Evolutionary conservation across 2,329 filamentous ascomycete genomes (phyloP).

Genomic region (Alternaria sp.): DNA sequence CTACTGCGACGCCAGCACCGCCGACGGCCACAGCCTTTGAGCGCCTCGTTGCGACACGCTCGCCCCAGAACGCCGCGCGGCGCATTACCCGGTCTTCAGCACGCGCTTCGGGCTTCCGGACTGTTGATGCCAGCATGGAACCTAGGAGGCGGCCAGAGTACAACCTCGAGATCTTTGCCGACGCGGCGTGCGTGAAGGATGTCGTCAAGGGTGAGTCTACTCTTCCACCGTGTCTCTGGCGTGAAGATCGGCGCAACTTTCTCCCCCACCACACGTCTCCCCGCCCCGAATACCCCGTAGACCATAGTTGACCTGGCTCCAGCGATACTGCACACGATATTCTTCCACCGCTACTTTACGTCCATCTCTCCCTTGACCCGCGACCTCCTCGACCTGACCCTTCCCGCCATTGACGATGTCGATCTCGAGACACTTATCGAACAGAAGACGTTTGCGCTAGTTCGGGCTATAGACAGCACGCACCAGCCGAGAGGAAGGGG

Average conservation of each 20-base stretch:
- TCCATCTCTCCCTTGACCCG: constrained; percentile 80
- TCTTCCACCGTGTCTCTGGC: constrained; percentile 3
- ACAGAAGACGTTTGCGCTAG: constrained; percentile 78
- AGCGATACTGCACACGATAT: constrained; percentile 96
- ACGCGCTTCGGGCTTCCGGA: constrained; percentile 14
- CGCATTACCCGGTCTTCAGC: constrained; percentile 13
- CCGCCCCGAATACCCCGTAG: constrained; percentile 10
- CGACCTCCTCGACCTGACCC: constrained; percentile 87
- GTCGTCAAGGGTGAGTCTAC: constrained; percentile 80
- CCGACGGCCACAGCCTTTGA: background rate
- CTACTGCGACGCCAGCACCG: background rate
- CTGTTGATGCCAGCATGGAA: constrained; percentile 60
- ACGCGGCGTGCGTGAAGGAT: constrained; percentile 87
- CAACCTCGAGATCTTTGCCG: constrained; percentile 90
- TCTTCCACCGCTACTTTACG: constrained; percentile 98
- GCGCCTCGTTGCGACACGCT: constrained; percentile 15
- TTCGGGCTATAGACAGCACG: constrained; percentile 74
- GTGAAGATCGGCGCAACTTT: constrained; percentile 2
- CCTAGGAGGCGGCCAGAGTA: constrained; percentile 79
- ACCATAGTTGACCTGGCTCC: constrained; percentile 16
- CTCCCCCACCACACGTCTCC: constrained; percentile 11
- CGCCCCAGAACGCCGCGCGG: constrained; percentile 16
- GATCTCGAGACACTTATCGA: constrained; percentile 95
- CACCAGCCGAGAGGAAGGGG: constrained; percentile 67
- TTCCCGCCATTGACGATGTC: constrained; percentile 87